Evolutionary conservation across 305 asterid species (phyloP).

Genomic region (Solanum hybrid): DNA sequence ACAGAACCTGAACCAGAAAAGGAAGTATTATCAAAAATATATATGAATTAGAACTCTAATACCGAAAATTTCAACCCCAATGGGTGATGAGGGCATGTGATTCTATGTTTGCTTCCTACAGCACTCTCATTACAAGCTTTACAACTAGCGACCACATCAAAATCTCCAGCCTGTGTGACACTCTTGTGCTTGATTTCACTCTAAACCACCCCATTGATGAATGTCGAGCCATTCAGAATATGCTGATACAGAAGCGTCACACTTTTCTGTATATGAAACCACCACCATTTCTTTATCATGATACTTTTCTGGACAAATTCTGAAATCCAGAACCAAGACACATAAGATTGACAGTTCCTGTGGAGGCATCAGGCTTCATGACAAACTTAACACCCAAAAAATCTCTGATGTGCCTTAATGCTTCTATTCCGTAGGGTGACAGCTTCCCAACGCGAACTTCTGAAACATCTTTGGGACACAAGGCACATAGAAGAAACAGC

Average conservation of each 20-base stretch:
- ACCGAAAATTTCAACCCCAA: background rate
- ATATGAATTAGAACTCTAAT: background rate
- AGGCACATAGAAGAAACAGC: conserved; percentile 79
- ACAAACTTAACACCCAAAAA: conserved; percentile 65
- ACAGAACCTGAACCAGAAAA: background rate
- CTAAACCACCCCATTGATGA: background rate
- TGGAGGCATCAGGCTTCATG: conserved; percentile 69
- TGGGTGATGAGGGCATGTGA: background rate
- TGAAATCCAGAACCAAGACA: conserved; percentile 82
- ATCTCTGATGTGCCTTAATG: conserved; percentile 61
- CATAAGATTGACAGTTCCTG: conserved; percentile 68
- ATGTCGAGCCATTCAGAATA: background rate
- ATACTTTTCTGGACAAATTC: conserved; percentile 73
- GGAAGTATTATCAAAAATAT: background rate
- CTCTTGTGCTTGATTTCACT: background rate
- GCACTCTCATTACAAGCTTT: background rate
- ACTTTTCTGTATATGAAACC: background rate
- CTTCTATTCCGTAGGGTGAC: conserved; percentile 61
- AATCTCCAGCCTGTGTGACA: background rate
- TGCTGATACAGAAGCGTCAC: background rate
- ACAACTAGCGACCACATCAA: background rate
- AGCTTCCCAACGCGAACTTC: conserved; percentile 87
- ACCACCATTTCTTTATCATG: conserved; percentile 27
- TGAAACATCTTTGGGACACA: conserved; percentile 83
- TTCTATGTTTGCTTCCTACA: background rate